Conservation (phyloP, 2,329 filamentous ascomycete species). For the Coniochaeta hoffmannii region DNA sequence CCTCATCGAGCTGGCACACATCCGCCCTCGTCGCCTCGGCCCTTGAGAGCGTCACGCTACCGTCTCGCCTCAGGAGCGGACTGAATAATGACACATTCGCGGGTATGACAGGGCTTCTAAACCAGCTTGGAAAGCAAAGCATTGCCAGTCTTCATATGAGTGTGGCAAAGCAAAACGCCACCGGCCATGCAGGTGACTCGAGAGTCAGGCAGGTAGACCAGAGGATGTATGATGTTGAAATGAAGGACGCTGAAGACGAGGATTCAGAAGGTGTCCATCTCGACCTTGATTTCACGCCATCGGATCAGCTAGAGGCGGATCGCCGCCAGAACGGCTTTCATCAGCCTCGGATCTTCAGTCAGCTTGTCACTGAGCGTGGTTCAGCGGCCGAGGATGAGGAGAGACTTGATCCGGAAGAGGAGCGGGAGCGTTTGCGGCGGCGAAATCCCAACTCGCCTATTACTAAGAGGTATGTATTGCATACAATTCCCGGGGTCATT, state of each 20-base stretch:
- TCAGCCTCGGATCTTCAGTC: conserved; percentile 33
- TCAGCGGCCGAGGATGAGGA: conserved; percentile 18
- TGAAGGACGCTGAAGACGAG: conserved; percentile 19
- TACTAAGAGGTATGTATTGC: conserved; percentile 13
- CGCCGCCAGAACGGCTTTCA: conserved; percentile 14
- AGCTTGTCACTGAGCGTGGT: conserved; percentile 26
- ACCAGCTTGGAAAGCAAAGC: conserved; percentile 69
- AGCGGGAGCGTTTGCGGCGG: conserved; percentile 15
- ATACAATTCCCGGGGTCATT: conserved; percentile 1
- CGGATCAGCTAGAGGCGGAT: conserved; percentile 25
- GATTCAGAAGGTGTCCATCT: conserved; percentile 23
- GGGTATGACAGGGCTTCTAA: conserved; percentile 59
- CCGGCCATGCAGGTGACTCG: conserved; percentile 11
- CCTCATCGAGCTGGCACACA: conserved; percentile 67
- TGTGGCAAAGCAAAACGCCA: conserved; percentile 30
- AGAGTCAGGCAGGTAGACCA: conserved; percentile 13
- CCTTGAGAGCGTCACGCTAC: conserved; percentile 71
- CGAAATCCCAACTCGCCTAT: conserved; percentile 18
- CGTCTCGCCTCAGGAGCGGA: conserved; percentile 56
- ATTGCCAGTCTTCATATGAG: conserved; percentile 70
- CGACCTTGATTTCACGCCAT: conserved; percentile 32
- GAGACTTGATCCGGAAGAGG: conserved; percentile 15
- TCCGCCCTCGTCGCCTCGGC: conserved; percentile 70
- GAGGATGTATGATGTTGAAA: conserved; percentile 10
- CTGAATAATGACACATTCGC: conserved; percentile 45